These are phyloP conservation scores for Penicillium sp. DNA, from an alignment of 2,329 filamentous ascomycete genomes.

Conservation along the genomic window DNA sequence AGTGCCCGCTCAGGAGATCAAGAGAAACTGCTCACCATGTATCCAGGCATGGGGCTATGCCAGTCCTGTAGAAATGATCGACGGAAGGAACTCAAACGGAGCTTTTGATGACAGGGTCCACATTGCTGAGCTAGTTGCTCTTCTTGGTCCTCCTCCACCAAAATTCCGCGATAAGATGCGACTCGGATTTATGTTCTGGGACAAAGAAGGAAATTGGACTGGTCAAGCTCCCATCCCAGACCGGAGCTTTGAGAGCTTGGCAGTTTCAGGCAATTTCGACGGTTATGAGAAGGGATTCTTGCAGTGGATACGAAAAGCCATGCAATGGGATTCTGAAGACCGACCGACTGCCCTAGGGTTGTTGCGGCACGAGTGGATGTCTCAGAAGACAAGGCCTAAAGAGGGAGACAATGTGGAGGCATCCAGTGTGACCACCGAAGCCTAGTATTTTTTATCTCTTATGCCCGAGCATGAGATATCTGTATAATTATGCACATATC, in stretches of 20 bases:
- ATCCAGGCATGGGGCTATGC: slow-evolving; percentile 6
- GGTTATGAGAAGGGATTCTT: slow-evolving; percentile 29
- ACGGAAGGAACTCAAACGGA: slow-evolving; percentile 19
- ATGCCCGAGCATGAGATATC: background rate
- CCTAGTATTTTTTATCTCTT: background rate
- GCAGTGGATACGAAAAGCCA: slow-evolving; percentile 28
- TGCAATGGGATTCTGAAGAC: slow-evolving; percentile 30
- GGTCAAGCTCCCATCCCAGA: slow-evolving; percentile 19
- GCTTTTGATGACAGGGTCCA: slow-evolving; percentile 24
- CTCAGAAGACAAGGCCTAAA: background rate
- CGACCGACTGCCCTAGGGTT: slow-evolving; percentile 35
- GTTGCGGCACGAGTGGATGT: slow-evolving; percentile 42
- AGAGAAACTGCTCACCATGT: background rate
- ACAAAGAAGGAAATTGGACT: slow-evolving; percentile 23
- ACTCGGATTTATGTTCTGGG: slow-evolving; percentile 25
- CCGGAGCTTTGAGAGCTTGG: slow-evolving; percentile 10
- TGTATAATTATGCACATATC: background rate
- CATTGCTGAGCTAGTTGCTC: slow-evolving; percentile 26
- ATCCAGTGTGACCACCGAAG: background rate
- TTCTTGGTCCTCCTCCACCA: slow-evolving; percentile 15
- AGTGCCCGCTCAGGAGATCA: background rate
- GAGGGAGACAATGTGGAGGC: background rate
- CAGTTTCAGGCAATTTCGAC: slow-evolving; percentile 7
- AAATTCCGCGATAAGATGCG: slow-evolving; percentile 19
- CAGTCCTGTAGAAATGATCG: slow-evolving; percentile 6